phyloP scores from a whole-genome alignment of 495 filamentous ascomycete species.

The Thermothielavioides terrestris region DNA sequence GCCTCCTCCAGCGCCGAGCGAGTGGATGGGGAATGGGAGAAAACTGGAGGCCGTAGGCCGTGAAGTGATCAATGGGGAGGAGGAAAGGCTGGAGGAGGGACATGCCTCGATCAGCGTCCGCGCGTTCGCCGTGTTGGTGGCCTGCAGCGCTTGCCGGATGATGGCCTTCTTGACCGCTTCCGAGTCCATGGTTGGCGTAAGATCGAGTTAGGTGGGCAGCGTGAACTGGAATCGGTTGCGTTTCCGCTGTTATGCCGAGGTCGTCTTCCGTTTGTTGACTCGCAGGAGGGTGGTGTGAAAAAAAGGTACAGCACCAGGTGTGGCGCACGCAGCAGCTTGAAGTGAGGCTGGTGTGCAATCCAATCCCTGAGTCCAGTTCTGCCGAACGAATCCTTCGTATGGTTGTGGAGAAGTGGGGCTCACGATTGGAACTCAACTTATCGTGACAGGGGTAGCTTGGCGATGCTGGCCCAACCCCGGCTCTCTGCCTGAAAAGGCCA shows the following conservation, averaged over 20 bases:
- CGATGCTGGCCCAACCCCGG: conserved; percentile 8
- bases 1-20: no score
- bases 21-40: no score
- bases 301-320: conserved; percentile 11
- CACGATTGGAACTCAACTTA: not conserved
- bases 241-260: not conserved
- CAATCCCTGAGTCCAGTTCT: not conserved
- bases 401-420: not conserved
- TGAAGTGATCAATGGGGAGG: not conserved
- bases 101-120: conserved; percentile 64
- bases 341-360: conserved; percentile 13
- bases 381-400: not conserved
- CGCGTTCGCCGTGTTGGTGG: conserved; percentile 68
- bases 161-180: conserved; percentile 53
- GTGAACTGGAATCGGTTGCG: not conserved
- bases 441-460: conserved; percentile 16
- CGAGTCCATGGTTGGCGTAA: conserved; percentile 32
- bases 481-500: conserved; percentile 24
- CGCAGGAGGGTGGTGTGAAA: not conserved
- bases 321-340: conserved; percentile 4
- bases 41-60: no score
- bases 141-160: conserved; percentile 65
- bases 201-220: not conserved
- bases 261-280: not conserved
- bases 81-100: not conserved